Evolutionary conservation across 1,284 basidiomycete species (phyloP).

Genomic region (Ceratobasidium sp.): DNA sequence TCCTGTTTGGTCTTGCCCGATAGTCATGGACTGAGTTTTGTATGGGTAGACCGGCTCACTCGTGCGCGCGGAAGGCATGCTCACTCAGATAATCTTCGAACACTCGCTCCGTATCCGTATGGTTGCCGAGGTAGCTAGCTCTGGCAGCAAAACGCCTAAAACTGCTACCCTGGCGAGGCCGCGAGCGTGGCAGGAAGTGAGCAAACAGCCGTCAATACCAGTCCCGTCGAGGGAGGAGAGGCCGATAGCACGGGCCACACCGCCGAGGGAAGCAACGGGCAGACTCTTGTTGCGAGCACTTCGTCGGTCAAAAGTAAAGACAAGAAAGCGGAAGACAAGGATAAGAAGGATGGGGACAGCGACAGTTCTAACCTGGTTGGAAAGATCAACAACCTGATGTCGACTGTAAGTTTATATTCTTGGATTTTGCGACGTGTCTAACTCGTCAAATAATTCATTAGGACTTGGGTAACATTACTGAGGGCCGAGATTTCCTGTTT

Average conservation of each 20-base stretch:
- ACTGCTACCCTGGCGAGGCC: not conserved
- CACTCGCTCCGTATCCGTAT: no score
- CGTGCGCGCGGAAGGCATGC: slow-evolving; percentile 39
- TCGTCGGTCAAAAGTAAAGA: not conserved
- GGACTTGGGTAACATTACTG: slow-evolving; percentile 40
- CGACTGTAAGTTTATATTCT: slow-evolving; percentile 8
- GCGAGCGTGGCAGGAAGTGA: not conserved
- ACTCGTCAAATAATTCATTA: not conserved
- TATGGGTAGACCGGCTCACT: slow-evolving; percentile 26
- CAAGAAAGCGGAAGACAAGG: not conserved
- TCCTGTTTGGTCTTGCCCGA: not conserved
- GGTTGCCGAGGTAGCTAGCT: no score
- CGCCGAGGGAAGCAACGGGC: not conserved
- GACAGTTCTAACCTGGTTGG: slow-evolving; percentile 36
- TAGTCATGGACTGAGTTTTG: not conserved
- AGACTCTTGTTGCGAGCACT: slow-evolving; percentile 27
- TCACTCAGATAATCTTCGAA: slow-evolving; percentile 42
- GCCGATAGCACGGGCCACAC: not conserved
- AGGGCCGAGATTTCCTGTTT: slow-evolving; percentile 40
- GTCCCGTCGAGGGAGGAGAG: not conserved
- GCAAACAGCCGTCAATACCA: not conserved
- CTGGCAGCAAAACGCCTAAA: slow-evolving; percentile 16
- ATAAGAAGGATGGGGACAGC: not conserved
- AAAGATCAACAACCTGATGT: slow-evolving; percentile 41
- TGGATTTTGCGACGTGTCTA: not conserved